phyloP scores from a whole-genome alignment of 1,139 yeast species.

The Suhomyces taliae region DNA sequence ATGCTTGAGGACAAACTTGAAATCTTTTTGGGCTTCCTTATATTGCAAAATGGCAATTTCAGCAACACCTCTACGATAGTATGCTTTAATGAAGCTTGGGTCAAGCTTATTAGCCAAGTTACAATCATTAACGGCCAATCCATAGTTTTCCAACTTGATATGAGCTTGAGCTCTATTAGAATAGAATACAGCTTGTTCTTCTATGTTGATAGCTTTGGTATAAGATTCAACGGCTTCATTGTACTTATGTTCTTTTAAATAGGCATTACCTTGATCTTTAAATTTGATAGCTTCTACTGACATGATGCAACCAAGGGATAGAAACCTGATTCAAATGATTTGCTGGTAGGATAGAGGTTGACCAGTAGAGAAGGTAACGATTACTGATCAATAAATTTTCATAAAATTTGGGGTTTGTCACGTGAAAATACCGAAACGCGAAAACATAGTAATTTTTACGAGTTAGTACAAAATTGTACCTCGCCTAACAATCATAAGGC shows the following conservation, averaged over 20 bases:
- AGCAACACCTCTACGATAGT: constrained; percentile 83
- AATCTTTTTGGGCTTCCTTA: constrained; percentile 71
- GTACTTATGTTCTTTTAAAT: constrained; percentile 60
- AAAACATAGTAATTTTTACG: too few species aligned
- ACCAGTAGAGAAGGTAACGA: too few species aligned
- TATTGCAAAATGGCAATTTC: constrained; percentile 74
- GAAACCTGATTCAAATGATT: too few species aligned
- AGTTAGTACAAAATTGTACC: too few species aligned
- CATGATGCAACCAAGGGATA: neutral
- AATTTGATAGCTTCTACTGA: constrained; percentile 45
- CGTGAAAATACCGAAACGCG: too few species aligned
- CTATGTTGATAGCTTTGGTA: constrained; percentile 71
- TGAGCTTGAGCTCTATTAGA: constrained; percentile 92
- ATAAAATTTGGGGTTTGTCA: too few species aligned
- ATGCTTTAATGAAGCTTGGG: constrained; percentile 69
- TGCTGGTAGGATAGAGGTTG: too few species aligned
- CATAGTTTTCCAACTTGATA: constrained; percentile 82
- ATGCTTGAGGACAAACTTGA: constrained; percentile 58
- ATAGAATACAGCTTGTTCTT: constrained; percentile 77
- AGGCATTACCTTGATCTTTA: constrained; percentile 76
- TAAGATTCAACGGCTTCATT: constrained; percentile 70
- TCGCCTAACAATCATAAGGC: too few species aligned
- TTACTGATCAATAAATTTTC: too few species aligned
- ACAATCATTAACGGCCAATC: constrained; percentile 79
- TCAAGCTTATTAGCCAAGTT: constrained; percentile 68